phyloP scores from a whole-genome alignment of 148 eudicot species.

The Camellia granthamiana region DNA sequence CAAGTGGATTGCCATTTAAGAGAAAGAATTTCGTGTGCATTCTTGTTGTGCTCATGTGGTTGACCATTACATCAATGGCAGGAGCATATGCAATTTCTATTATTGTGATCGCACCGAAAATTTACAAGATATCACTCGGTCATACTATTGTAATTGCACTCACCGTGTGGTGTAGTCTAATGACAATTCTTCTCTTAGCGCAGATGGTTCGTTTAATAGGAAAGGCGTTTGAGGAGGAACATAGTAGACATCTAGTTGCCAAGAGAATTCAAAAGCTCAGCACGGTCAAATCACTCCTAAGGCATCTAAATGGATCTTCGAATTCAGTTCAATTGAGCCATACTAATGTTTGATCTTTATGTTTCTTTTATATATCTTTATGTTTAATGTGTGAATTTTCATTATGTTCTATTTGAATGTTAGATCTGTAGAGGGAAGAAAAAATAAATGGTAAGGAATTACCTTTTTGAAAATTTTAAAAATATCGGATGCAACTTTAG shows the following conservation, averaged over 20 bases:
- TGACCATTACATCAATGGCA: background rate
- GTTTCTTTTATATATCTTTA: no score
- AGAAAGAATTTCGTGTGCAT: background rate
- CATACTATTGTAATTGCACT: background rate
- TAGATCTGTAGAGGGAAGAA: no score
- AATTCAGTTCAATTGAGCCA: no score
- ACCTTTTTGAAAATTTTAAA: no score
- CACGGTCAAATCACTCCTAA: no score
- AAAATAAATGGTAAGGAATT: no score
- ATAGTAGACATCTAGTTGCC: background rate
- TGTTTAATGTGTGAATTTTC: no score
- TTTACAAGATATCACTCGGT: background rate
- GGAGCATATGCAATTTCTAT: background rate
- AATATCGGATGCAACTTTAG: no score
- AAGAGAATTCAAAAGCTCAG: background rate
- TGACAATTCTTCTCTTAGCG: background rate
- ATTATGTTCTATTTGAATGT: no score
- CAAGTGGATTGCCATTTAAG: background rate
- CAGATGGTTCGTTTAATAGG: background rate
- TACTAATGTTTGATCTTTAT: no score
- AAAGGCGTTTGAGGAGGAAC: background rate
- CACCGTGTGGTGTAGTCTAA: background rate
- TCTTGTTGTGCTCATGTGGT: background rate
- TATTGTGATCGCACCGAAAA: background rate
- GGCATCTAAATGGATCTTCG: no score